Evolutionary conservation across 2,329 filamentous ascomycete genomes (phyloP).

Genomic region (Chaetomium strumarium): DNA sequence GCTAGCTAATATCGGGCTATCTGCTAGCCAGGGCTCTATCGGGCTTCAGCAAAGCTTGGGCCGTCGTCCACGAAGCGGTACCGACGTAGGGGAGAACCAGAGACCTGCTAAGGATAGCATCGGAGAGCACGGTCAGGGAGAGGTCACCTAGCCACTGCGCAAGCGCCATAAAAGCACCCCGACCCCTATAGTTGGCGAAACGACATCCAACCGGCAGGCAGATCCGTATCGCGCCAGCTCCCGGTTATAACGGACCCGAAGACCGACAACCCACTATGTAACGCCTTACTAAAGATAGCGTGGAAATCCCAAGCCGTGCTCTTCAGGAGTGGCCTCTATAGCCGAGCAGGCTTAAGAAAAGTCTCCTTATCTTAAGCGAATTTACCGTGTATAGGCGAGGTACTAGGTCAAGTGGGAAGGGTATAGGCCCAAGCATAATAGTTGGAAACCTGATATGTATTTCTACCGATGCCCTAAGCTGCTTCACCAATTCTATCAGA

Average conservation of each 20-base stretch:
- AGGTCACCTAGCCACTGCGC: not conserved
- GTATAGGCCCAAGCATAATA: slow-evolving; percentile 13
- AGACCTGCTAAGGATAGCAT: not conserved
- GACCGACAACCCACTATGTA: not conserved
- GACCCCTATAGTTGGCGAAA: not conserved
- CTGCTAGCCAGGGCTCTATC: not conserved
- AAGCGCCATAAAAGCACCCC: not conserved
- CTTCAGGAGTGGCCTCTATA: not conserved
- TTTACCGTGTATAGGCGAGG: slow-evolving; percentile 16
- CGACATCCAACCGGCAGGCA: not conserved
- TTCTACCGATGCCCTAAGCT: slow-evolving; percentile 12
- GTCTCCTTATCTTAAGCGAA: not conserved
- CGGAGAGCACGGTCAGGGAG: not conserved
- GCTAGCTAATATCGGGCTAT: not conserved
- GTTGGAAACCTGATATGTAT: slow-evolving; percentile 11
- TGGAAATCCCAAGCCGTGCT: not conserved
- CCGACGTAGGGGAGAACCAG: not conserved
- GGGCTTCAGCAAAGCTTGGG: not conserved
- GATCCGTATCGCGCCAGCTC: not conserved
- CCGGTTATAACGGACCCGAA: not conserved
- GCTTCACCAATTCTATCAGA: too few species aligned
- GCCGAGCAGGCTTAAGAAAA: not conserved
- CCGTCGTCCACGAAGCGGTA: not conserved
- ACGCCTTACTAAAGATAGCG: not conserved
- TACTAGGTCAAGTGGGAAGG: slow-evolving; percentile 8